Evolutionary conservation across 2,329 filamentous ascomycete species (phyloP).

Genomic region (Fusarium pseudograminearum): DNA sequence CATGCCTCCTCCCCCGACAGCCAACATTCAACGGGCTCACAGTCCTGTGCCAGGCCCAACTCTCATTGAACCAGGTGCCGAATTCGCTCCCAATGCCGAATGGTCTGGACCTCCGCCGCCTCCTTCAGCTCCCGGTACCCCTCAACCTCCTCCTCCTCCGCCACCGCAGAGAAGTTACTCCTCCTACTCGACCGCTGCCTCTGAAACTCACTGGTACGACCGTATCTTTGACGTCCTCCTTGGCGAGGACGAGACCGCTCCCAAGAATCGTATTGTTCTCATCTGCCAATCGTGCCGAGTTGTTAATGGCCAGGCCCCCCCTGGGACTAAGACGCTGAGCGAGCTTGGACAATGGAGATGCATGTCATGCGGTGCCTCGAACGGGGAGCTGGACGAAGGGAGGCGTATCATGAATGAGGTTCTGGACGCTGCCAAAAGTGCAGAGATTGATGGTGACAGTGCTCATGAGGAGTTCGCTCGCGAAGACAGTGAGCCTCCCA

Average conservation of each 20-base stretch:
- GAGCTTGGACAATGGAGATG: constrained; percentile 92
- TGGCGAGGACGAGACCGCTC: constrained; percentile 92
- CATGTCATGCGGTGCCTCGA: constrained; percentile 82
- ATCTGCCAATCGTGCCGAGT: constrained; percentile 86
- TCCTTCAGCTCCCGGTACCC: constrained; percentile 55
- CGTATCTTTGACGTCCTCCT: constrained; percentile 90
- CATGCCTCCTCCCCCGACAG: constrained; percentile 70
- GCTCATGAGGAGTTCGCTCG: constrained; percentile 12
- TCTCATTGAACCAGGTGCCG: constrained; percentile 61
- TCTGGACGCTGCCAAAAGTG: constrained; percentile 50
- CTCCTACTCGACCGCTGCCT: constrained; percentile 38
- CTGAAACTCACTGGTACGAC: constrained; percentile 87
- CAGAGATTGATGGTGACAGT: constrained; percentile 29
- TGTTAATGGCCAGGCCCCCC: constrained; percentile 95
- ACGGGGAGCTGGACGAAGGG: constrained; percentile 84
- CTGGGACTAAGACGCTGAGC: constrained; percentile 79
- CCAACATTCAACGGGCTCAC: constrained; percentile 66
- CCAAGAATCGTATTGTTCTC: constrained; percentile 89
- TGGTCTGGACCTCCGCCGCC: constrained; percentile 49
- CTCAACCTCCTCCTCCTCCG: constrained; percentile 31
- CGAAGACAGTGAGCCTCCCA: constrained; percentile 8
- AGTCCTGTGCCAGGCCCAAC: constrained; percentile 49
- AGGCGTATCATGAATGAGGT: constrained; percentile 78
- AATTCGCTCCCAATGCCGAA: constrained; percentile 79
- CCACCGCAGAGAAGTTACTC: constrained; percentile 29